These are phyloP conservation scores for Allium fistulosum DNA, from an alignment of 106 monocot species.

Conservation along the genomic window DNA sequence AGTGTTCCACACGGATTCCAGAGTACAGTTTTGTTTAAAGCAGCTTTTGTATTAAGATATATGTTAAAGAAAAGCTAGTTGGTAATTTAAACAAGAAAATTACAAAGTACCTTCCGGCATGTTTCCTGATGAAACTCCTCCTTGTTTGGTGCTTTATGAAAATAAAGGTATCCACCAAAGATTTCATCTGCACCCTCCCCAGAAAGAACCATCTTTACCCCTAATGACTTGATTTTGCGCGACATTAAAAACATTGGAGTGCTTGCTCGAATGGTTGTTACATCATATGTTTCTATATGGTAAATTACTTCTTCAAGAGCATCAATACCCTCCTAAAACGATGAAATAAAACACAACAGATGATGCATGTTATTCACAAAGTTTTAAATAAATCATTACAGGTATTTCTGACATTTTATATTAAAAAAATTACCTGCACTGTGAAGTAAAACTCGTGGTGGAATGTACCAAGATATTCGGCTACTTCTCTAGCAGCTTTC, in stretches of 20 bases:
- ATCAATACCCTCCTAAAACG: constrained; percentile 55
- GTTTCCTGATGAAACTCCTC: constrained; percentile 64
- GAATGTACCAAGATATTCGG: constrained; percentile 52
- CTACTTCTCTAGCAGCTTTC: constrained; percentile 61
- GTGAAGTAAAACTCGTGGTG: constrained; percentile 70
- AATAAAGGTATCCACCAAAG: constrained; percentile 67
- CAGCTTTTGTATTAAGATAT: too few relatives aligned
- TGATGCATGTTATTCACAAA: too few relatives aligned
- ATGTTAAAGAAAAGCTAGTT: too few relatives aligned
- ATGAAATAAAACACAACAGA: background rate
- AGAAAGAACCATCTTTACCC: constrained; percentile 73
- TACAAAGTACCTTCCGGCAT: constrained; percentile 44
- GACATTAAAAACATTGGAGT: constrained; percentile 74
- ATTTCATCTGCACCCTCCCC: constrained; percentile 69
- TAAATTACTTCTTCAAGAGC: constrained; percentile 65
- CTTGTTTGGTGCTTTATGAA: constrained; percentile 70
- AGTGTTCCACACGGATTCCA: too few relatives aligned
- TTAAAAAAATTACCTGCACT: constrained; percentile 39
- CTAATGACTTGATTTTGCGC: constrained; percentile 57
- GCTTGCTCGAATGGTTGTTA: constrained; percentile 62
- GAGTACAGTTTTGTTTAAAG: too few relatives aligned
- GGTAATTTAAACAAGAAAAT: too few relatives aligned
- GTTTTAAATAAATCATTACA: too few relatives aligned
- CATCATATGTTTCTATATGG: constrained; percentile 63
- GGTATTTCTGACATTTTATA: background rate